phyloP scores from a whole-genome alignment of 192 early-diverging fungal genomes.

The Podila verticillata region DNA sequence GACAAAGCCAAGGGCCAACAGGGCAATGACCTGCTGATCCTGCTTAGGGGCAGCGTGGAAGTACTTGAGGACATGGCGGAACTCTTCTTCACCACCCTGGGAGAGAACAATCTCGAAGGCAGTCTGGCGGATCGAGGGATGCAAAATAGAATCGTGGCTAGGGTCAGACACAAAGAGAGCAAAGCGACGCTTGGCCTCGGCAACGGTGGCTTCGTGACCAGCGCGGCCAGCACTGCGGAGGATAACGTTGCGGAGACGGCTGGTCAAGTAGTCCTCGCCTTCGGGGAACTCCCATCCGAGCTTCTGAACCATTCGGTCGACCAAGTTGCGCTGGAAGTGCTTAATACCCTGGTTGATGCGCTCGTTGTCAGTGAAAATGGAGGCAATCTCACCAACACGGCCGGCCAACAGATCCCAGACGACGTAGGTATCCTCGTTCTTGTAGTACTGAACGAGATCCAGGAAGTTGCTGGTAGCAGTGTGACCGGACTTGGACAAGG shows the following conservation, averaged over 20 bases:
- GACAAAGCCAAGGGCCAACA: slow-evolving; percentile 72
- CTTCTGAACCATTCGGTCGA: slow-evolving; percentile 73
- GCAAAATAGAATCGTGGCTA: slow-evolving; percentile 73
- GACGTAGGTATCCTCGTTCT: slow-evolving; percentile 83
- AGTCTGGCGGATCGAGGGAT: slow-evolving; percentile 75
- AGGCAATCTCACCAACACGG: slow-evolving; percentile 68
- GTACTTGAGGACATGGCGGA: slow-evolving; percentile 69
- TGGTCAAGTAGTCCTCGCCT: slow-evolving; percentile 79
- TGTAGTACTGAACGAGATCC: slow-evolving; percentile 77
- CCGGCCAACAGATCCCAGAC: slow-evolving; percentile 74
- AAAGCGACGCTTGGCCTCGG: slow-evolving; percentile 82
- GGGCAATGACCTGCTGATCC: slow-evolving; percentile 76
- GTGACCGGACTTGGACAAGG: slow-evolving; percentile 82
- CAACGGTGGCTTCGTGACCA: slow-evolving; percentile 70
- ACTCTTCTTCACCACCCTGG: slow-evolving; percentile 71
- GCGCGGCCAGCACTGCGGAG: slow-evolving; percentile 76
- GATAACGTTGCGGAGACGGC: slow-evolving; percentile 80
- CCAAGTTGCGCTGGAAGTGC: slow-evolving; percentile 74
- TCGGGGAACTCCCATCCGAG: slow-evolving; percentile 85
- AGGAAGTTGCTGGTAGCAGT: slow-evolving; percentile 79
- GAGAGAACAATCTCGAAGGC: slow-evolving; percentile 79
- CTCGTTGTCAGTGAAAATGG: slow-evolving; percentile 74
- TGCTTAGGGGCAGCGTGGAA: slow-evolving; percentile 68
- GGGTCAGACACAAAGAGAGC: slow-evolving; percentile 64
- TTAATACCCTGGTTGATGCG: slow-evolving; percentile 72